These are phyloP conservation scores for Diutina siamensis DNA, from an alignment of 1,139 yeast species.

Conservation along the genomic window DNA sequence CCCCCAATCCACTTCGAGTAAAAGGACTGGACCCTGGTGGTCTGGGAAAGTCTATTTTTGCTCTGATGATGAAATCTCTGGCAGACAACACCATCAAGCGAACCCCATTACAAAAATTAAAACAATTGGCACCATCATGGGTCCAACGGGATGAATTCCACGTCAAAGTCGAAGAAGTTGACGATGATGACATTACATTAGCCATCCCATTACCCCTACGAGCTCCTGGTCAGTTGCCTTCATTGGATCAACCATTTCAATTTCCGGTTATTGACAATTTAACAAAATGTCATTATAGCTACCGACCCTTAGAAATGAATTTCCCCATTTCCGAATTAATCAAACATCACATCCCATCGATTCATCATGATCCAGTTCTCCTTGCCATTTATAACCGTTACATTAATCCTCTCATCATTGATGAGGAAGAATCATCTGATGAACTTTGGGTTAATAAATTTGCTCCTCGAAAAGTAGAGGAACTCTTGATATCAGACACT, in stretches of 20 bases:
- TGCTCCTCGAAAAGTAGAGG: neutral
- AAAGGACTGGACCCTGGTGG: slow-evolving; percentile 7
- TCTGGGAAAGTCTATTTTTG: slow-evolving; percentile 9
- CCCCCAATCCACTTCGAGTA: slow-evolving; percentile 18
- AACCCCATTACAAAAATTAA: slow-evolving; percentile 13
- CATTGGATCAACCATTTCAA: neutral
- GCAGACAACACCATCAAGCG: slow-evolving; percentile 10
- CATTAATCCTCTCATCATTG: neutral
- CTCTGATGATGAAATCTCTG: slow-evolving; percentile 11
- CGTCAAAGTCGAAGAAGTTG: slow-evolving; percentile 7
- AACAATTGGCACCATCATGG: slow-evolving; percentile 11
- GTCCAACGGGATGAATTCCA: slow-evolving; percentile 11
- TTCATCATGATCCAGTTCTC: neutral
- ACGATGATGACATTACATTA: neutral
- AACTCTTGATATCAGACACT: slow-evolving; percentile 17
- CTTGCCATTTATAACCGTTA: neutral
- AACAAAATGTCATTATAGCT: neutral
- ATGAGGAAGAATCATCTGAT: neutral
- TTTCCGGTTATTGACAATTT: neutral
- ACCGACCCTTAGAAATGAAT: too few relatives aligned
- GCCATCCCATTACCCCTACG: neutral
- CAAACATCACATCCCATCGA: neutral
- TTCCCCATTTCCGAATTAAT: neutral
- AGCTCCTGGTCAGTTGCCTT: neutral
- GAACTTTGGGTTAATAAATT: slow-evolving; percentile 1